Evolutionary conservation across 2,329 filamentous ascomycete genomes (phyloP).

Genomic region (Fusarium citri): DNA sequence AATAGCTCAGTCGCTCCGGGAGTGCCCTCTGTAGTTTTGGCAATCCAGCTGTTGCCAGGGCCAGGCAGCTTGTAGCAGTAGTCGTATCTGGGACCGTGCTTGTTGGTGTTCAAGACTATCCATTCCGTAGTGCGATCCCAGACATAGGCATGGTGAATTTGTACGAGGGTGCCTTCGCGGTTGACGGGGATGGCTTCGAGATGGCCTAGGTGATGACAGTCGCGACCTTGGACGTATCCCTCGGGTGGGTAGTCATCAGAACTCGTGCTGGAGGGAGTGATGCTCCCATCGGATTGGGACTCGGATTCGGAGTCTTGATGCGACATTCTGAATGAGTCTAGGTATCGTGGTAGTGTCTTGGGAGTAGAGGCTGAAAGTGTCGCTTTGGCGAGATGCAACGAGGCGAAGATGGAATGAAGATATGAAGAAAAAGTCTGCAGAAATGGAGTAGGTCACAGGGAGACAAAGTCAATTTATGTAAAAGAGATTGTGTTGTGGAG

Average conservation of each 20-base stretch:
- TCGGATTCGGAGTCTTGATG: background rate
- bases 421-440: background rate
- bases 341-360: background rate
- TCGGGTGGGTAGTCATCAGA: fast-evolving
- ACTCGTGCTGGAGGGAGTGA: background rate
- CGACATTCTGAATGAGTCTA: background rate
- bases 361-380: background rate
- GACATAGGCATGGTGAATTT: background rate
- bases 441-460: background rate
- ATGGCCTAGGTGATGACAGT: background rate
- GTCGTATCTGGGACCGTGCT: fast-evolving
- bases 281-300: background rate
- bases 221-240: background rate
- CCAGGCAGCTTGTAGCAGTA: background rate
- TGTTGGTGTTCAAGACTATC: background rate
- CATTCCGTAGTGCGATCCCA: too few relatives aligned
- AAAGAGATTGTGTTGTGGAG: background rate
- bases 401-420: background rate
- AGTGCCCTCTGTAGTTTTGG: fast-evolving
- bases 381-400: background rate
- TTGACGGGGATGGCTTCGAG: background rate
- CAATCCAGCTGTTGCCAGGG: background rate
- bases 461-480: background rate
- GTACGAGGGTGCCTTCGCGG: background rate
- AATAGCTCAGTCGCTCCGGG: background rate